Base-by-base conservation (phyloP, 225 moss, liverwort and hornwort species). In the Rhytidiadelphus loreus region DNA sequence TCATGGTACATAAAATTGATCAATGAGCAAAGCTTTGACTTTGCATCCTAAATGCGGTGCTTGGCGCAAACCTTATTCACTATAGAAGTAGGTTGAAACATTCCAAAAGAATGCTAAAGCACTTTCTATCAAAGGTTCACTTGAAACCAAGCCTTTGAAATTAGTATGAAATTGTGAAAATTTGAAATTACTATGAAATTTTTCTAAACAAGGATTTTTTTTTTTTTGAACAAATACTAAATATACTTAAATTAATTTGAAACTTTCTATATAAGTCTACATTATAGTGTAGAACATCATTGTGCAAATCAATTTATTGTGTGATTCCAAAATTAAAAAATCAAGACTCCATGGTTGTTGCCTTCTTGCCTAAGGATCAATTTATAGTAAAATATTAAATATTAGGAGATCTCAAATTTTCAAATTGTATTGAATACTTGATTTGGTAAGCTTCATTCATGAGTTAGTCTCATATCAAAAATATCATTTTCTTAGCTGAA, bases 31-130 rank as follows among this genome's bases (percentile, higher is more conserved):
- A 35, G 1, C 8, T 76, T 76, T 22, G 23, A 53, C 23, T 53
- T 35, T 53, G 9, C 1, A 76, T 0, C 23, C 4, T 14, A 53
- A 23, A 52, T 23, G 14, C 0, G 0, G 3, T 53, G 2, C 0
- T 76, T 20, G 7, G 12, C 2, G 7, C 1, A 18, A 48, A 8
- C 12, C 4, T 73, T 72, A 17, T 46, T 44, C 7, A 46, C 19
- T 30, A 30, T 48, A 19, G 3, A 46, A 46, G 19, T 30, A 46
- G 4, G 7, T 74, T 32, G 20, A 50, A 48, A 50, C 4, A 48
- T 74, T 74, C 6, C 5, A 22, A 75, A 12, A 12, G 3, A 32
- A 32, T 32, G 1, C 3, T 20, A 50, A 50, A 32, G 1, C 4
- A 21, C 12, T 12, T 48, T 71, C 3, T 33, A 5, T 33, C 13